phyloP scores from a whole-genome alignment of 2,329 filamentous ascomycete genomes.

The Colletotrichum chlorophyti region DNA sequence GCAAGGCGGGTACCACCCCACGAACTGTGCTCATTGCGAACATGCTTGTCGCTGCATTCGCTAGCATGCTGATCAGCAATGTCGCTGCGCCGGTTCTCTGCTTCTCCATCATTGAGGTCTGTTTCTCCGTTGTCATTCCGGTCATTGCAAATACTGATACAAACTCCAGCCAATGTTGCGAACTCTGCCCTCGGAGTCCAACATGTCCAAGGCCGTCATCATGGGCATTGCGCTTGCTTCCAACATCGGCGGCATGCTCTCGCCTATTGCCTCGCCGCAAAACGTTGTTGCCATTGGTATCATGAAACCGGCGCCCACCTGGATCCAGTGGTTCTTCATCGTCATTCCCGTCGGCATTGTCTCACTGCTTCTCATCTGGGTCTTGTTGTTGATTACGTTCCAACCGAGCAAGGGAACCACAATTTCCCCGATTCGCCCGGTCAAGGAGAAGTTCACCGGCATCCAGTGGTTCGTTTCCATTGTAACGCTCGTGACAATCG shows the following conservation, averaged over 20 bases:
- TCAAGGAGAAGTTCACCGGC: slow-evolving; percentile 87
- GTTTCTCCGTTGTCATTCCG: slow-evolving; percentile 30
- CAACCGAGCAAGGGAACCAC: slow-evolving; percentile 83
- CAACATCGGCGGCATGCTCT: slow-evolving; percentile 95
- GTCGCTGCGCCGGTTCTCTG: slow-evolving; percentile 96
- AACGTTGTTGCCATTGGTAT: slow-evolving; percentile 97
- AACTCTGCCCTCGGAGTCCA: slow-evolving; percentile 86
- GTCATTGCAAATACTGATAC: slow-evolving; percentile 17
- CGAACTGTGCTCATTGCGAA: slow-evolving; percentile 91
- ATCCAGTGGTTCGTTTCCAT: slow-evolving; percentile 92
- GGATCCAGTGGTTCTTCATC: slow-evolving; percentile 98
- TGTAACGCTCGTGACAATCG: slow-evolving; percentile 84
- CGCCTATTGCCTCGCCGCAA: slow-evolving; percentile 95
- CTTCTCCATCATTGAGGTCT: slow-evolving; percentile 94
- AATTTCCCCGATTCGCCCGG: slow-evolving; percentile 88
- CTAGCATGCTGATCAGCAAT: slow-evolving; percentile 99
- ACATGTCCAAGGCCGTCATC: slow-evolving; percentile 94
- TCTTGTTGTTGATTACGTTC: slow-evolving; percentile 85
- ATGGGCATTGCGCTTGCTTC: slow-evolving; percentile 94
- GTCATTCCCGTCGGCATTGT: slow-evolving; percentile 91
- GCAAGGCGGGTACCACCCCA: slow-evolving; percentile 92
- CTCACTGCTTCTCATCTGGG: slow-evolving; percentile 88
- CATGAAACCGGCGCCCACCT: slow-evolving; percentile 90
- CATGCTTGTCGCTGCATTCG: slow-evolving; percentile 98
- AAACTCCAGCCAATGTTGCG: slow-evolving; percentile 80